phyloP scores from a whole-genome alignment of 768 basidiomycete species.

The Galerina sulciceps region DNA sequence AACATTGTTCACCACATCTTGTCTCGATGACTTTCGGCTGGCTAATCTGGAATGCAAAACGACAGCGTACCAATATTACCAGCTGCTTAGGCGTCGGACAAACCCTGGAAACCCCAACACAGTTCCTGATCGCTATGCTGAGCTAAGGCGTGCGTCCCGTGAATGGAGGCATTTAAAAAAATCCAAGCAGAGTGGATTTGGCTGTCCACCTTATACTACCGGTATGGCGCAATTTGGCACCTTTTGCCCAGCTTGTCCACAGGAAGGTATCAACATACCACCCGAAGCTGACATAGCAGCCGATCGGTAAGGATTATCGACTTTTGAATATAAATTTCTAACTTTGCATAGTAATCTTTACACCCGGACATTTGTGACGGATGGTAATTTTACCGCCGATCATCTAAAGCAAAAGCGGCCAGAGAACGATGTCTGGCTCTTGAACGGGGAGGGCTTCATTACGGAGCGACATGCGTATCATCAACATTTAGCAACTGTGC shows the following conservation, averaged over 20 bases:
- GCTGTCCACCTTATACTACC: fast-evolving
- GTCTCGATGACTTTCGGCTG: constrained; percentile 10
- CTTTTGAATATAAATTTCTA: too few relatives aligned
- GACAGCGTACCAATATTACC: constrained; percentile 9
- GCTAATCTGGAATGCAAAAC: constrained; percentile 14
- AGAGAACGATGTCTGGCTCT: constrained; percentile 9
- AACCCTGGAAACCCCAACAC: background rate
- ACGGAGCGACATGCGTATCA: background rate
- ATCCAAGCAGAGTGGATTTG: too few relatives aligned
- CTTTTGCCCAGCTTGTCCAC: constrained; percentile 23
- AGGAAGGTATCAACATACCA: constrained; percentile 16
- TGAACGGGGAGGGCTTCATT: constrained; percentile 18
- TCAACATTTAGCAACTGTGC: background rate
- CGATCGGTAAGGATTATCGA: too few relatives aligned
- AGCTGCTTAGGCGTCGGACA: constrained; percentile 10
- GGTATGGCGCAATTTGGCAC: constrained; percentile 6
- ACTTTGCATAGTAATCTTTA: constrained; percentile 11
- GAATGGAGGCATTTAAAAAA: too few relatives aligned
- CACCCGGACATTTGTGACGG: constrained; percentile 14
- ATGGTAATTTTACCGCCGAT: constrained; percentile 19
- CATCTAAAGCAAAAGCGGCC: constrained; percentile 8
- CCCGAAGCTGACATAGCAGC: background rate
- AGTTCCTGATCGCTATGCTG: too few relatives aligned
- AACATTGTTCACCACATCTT: constrained; percentile 14
- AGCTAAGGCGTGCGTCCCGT: too few relatives aligned